A percentile compares a stretch with the other conserved stretches of the same genome.
Evolutionary conservation across 495 filamentous ascomycete species (phyloP).

Genomic region (Schizothecium vesticola): DNA sequence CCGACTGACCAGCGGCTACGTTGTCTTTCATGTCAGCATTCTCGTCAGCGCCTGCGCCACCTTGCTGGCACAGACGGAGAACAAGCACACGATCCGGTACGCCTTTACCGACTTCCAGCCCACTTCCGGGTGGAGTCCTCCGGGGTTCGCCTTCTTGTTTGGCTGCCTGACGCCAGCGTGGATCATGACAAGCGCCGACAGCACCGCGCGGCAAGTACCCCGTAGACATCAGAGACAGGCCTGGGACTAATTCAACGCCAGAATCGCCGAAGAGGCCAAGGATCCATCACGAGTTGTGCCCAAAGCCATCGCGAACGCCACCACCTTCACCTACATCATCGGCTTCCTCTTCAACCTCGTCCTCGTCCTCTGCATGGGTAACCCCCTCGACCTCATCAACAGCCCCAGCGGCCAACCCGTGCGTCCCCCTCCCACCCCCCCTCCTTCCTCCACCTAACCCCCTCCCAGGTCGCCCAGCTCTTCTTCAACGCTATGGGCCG

Average conservation of each 20-base stretch:
- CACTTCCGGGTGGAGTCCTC: slow-evolving; percentile 56
- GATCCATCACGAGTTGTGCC: slow-evolving; percentile 55
- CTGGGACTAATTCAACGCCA: neutral
- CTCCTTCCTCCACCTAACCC: neutral
- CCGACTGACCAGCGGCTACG: slow-evolving; percentile 59
- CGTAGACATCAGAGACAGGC: no score
- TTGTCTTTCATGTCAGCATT: slow-evolving; percentile 59
- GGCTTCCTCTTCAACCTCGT: slow-evolving; percentile 62
- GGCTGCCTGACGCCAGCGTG: slow-evolving; percentile 65
- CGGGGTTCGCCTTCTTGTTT: slow-evolving; percentile 64
- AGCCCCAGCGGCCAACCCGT: slow-evolving; percentile 51
- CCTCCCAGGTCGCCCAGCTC: slow-evolving; percentile 48
- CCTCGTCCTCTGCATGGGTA: slow-evolving; percentile 56
- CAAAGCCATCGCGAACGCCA: slow-evolving; percentile 54
- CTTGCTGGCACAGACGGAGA: slow-evolving; percentile 52
- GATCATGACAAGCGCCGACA: slow-evolving; percentile 48
- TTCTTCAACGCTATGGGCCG: slow-evolving; percentile 59
- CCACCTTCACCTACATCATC: slow-evolving; percentile 55
- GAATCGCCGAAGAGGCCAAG: slow-evolving; percentile 58
- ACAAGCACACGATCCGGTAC: slow-evolving; percentile 55
- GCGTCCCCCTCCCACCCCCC: neutral
- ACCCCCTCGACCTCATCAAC: slow-evolving; percentile 40
- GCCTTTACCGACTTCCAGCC: slow-evolving; percentile 59
- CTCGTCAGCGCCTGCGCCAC: slow-evolving; percentile 54
- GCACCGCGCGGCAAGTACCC: slow-evolving; percentile 26